Conservation (phyloP, 495 filamentous ascomycete species). For the Aspergillus panamensis region DNA sequence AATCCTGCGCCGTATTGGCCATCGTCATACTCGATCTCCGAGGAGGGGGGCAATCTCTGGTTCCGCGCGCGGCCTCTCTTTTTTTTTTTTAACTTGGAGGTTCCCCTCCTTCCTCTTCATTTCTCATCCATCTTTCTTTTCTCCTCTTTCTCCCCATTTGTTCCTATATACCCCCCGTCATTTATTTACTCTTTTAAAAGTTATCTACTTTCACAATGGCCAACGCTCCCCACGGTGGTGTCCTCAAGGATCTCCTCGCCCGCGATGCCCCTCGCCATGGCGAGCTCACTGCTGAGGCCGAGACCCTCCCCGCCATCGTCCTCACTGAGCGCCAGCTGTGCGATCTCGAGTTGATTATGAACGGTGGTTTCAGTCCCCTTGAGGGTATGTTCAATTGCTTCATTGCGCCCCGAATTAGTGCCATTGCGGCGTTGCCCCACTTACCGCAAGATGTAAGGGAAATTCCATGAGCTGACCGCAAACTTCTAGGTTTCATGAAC, state of each 20-base stretch:
- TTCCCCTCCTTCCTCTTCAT: conserved; percentile 13
- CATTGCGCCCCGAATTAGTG: background rate
- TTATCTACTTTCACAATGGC: conserved; percentile 47
- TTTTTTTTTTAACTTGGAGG: conserved; percentile 5
- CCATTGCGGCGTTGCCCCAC: conserved; percentile 3
- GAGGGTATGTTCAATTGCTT: conserved; percentile 66
- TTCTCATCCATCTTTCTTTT: conserved; percentile 12
- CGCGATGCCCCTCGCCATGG: conserved; percentile 76
- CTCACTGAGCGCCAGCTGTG: conserved; percentile 93
- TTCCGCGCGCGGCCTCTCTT: conserved; percentile 14
- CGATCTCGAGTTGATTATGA: conserved; percentile 94
- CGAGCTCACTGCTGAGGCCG: conserved; percentile 77
- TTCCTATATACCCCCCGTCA: conserved; percentile 8
- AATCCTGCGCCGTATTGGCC: conserved; percentile 2
- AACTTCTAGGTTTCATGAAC: conserved; percentile 80
- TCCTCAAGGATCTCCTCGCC: conserved; percentile 94
- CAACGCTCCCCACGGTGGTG: conserved; percentile 89
- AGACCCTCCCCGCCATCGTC: conserved; percentile 77
- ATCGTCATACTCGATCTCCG: conserved; percentile 11
- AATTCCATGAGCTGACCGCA: background rate
- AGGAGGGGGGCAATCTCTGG: conserved; percentile 9
- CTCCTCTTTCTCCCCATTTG: conserved; percentile 11
- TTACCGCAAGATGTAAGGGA: background rate
- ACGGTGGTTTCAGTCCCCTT: conserved; percentile 92
- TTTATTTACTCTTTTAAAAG: conserved; percentile 7